Base-by-base conservation (phyloP, 805 yeast genomes). In the Saccharomycopsis olivae region DNA sequence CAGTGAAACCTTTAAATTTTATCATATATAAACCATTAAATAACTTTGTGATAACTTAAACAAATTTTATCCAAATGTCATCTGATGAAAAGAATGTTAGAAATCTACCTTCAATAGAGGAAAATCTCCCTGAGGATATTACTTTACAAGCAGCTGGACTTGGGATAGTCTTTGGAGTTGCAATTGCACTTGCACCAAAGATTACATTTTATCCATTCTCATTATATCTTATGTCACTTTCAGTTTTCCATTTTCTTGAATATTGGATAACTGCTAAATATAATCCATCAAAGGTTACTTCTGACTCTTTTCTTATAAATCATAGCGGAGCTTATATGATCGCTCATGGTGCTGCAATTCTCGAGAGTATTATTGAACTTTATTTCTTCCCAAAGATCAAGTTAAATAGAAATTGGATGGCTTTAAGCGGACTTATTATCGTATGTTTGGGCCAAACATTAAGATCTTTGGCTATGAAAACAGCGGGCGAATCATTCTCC, bases 401-500 rank as follows among this genome's bases (percentile, higher is more conserved):
- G 45, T 5, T 44, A 1, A 38, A 29, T n/a, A 35, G 46, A 0
- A 36, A 30, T 14, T 36, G 47, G 6, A 27, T 24, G 4, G 10
- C 31, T 3, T 2, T 37, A 0, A 0, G 64, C 1, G 96, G 95
- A 0, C 35, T 75, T 0, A 11, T 49, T 0, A 20, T 78, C 1
- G 51, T 74, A 0, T 18, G 73, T 0, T 29, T 57, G 1, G 96
- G 96, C 1, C 98, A 92, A 53, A 15, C 51, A 0, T 52, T 74
- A 3, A 68, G 98, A 39, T 69, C 89, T 1, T 38, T 66, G 27
- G 89, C 96, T 1, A 92, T 92, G 98, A 67, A 71, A 44, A 80
- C 88, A 0, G 96, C 96, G 0, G 84, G 87, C 2, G 69, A 71
- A 38, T 84, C 94, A 3, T 92, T 92, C 60, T 80, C 85, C 38